Base-by-base conservation (phyloP, 345 rosid genomes). In the Eutrema yunnanense region DNA sequence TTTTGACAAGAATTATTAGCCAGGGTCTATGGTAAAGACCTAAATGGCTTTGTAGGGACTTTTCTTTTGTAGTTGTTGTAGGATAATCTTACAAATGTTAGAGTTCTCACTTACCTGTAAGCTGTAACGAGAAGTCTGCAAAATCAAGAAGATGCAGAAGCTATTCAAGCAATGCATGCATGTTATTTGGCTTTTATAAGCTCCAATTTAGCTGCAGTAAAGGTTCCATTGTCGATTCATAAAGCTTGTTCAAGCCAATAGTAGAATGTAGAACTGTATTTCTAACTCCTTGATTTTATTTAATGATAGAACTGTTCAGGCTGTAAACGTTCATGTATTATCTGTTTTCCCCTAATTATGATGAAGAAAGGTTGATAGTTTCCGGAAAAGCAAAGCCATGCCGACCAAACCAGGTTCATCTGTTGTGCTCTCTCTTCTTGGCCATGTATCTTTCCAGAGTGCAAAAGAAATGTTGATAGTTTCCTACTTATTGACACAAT, bases 51-150 rank as follows among this genome's bases (percentile, higher is more conserved):
- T 52, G 61, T 42, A 22, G 40, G 1, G 9, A 38, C 46, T 55
- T 8, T 19, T 66, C 5, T 58, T 33, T 40, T 36, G 41, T 44
- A 27, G 48, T 37, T 5, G 0, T 2, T 33, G 54, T 32, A 41
- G 42, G 29, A 22, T 47, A 46, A 44, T 43, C 47, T 50, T 37
- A 13, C 48, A 65, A 19, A 11, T 11, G 4, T 36, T 38, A 38
- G 51, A 55, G 42, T 41, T 54, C 30, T 73, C 53, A 22, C 38
- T 41, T 49, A 58, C 38, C 43, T 40, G 67, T 65, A 65, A 65
- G 16, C 43, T 57, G 57, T 47, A 73, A 55, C 30, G 10, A 65
- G 32, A 22, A 56, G 51, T 65, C 41, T 73, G 61, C 56, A 47
- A 57, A 30, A 29, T 44, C n/a, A 38, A 40, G 22, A 26, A 67